Evolutionary conservation across 768 basidiomycete genomes (phyloP).

Genomic region (Phaffia tasmanica): DNA sequence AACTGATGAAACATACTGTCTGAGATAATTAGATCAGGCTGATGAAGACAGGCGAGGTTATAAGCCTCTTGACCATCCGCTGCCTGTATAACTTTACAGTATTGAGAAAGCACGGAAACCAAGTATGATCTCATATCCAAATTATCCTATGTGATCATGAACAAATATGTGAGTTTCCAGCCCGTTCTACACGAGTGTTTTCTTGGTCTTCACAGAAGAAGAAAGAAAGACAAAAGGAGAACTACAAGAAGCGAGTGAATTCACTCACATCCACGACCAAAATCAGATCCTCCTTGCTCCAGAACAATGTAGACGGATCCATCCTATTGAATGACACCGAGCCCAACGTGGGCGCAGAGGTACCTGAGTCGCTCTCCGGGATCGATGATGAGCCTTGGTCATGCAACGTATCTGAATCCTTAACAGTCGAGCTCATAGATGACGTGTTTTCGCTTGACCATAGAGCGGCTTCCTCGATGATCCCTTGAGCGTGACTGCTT

Average conservation of each 20-base stretch:
- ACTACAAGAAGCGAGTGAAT: too few relatives aligned
- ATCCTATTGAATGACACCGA: conserved; percentile 32
- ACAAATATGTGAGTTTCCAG: too few relatives aligned
- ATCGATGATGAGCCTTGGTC: too few relatives aligned
- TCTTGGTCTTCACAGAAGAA: not conserved
- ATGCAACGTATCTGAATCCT: too few relatives aligned
- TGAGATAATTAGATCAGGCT: conserved; percentile 37
- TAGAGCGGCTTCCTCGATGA: not conserved
- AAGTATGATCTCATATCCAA: conserved; percentile 21
- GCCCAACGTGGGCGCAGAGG: too few relatives aligned
- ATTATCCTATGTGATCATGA: too few relatives aligned
- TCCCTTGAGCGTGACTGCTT: not conserved
- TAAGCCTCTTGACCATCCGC: conserved; percentile 32
- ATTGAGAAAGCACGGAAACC: conserved; percentile 35
- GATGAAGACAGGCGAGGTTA: conserved; percentile 1
- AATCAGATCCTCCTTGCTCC: conserved; percentile 27
- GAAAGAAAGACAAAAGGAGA: not conserved
- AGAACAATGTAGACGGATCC: conserved; percentile 39
- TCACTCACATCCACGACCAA: conserved; percentile 13
- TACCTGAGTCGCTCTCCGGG: too few relatives aligned
- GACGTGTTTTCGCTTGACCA: not conserved
- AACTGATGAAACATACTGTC: conserved; percentile 39
- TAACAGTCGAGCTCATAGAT: not conserved
- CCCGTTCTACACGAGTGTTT: too few relatives aligned
- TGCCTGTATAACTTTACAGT: conserved; percentile 37